Evolutionary conservation across 2,329 filamentous ascomycete species (phyloP).

Genomic region (Helminthosporium solani): DNA sequence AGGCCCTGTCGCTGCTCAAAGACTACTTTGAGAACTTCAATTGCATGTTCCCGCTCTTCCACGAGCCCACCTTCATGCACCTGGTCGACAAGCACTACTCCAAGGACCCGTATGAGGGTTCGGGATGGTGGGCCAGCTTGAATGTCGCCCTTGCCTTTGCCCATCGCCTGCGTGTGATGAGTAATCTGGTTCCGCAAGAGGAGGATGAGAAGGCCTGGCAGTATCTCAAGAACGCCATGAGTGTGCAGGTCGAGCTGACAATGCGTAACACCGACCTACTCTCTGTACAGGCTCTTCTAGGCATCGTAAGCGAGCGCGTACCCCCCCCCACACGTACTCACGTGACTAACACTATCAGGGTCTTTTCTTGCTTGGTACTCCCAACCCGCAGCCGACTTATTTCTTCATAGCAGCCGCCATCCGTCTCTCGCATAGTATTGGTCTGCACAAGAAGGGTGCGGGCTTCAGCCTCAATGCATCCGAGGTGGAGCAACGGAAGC

Average conservation of each 20-base stretch:
- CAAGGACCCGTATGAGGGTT: slow-evolving; percentile 86
- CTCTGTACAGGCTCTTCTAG: slow-evolving; percentile 89
- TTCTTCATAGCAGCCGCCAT: slow-evolving; percentile 89
- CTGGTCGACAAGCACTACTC: slow-evolving; percentile 93
- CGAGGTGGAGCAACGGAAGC: slow-evolving; percentile 86
- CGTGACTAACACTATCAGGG: slow-evolving; percentile 49
- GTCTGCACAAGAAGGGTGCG: slow-evolving; percentile 87
- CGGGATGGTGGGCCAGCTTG: slow-evolving; percentile 97
- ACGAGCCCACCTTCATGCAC: slow-evolving; percentile 98
- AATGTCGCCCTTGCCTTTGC: slow-evolving; percentile 94
- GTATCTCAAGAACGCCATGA: slow-evolving; percentile 95
- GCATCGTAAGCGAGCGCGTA: slow-evolving; percentile 62
- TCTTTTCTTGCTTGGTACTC: slow-evolving; percentile 91
- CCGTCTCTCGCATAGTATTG: slow-evolving; percentile 87
- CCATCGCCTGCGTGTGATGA: slow-evolving; percentile 90
- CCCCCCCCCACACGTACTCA: neutral
- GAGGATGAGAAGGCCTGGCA: slow-evolving; percentile 95
- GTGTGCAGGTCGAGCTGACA: slow-evolving; percentile 85
- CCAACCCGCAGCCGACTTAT: slow-evolving; percentile 92
- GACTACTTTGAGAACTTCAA: slow-evolving; percentile 99
- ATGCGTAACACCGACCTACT: slow-evolving; percentile 95
- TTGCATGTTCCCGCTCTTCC: slow-evolving; percentile 96
- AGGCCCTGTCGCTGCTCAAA: slow-evolving; percentile 81
- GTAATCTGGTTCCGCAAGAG: slow-evolving; percentile 83
- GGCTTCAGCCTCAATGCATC: slow-evolving; percentile 91